A percentile compares a stretch with the other conserved stretches of the same genome.
Conservation (phyloP, 805 yeast genomes). For the Metschnikowia colocasiae region DNA sequence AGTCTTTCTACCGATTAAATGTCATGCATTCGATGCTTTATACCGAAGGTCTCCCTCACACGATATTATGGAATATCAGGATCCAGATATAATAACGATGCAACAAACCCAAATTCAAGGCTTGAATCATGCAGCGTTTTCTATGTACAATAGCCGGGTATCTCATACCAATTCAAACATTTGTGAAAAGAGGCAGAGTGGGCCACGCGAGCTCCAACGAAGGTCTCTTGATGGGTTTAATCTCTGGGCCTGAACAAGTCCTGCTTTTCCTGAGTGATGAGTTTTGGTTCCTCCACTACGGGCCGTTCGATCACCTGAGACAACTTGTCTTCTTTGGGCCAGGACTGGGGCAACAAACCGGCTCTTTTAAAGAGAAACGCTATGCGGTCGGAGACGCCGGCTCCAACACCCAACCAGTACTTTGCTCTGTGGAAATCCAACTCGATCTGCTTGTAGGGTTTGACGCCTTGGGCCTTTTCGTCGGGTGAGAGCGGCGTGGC, state of each 20-base stretch:
- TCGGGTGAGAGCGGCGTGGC: constrained; percentile 65
- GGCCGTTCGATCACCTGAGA: constrained; percentile 27
- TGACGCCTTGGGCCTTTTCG: constrained; percentile 52
- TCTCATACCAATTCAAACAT: no score
- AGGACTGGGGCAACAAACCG: constrained; percentile 58
- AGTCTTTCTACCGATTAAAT: no score
- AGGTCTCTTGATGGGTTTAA: not conserved
- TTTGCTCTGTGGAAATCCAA: constrained; percentile 86
- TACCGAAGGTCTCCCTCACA: no score
- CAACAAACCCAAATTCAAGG: not conserved
- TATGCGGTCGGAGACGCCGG: constrained; percentile 86
- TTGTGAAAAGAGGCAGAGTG: not conserved
- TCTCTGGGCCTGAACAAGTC: constrained; percentile 33
- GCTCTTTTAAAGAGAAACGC: constrained; percentile 72
- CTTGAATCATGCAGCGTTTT: not conserved
- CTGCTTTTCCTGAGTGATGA: constrained; percentile 31
- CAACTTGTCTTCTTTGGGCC: constrained; percentile 51
- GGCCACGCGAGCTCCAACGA: not conserved
- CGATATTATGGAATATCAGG: no score
- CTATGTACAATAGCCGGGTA: constrained; percentile 1
- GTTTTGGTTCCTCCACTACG: constrained; percentile 24
- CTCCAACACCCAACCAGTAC: constrained; percentile 97
- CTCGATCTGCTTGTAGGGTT: constrained; percentile 72
- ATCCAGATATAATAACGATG: no score
- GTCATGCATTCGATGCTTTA: no score